Percentiles rank a stretch among this genome's conserved stretches.
phyloP scores from a whole-genome alignment of 2,329 filamentous ascomycete genomes.

The Colletotrichum filicis region DNA sequence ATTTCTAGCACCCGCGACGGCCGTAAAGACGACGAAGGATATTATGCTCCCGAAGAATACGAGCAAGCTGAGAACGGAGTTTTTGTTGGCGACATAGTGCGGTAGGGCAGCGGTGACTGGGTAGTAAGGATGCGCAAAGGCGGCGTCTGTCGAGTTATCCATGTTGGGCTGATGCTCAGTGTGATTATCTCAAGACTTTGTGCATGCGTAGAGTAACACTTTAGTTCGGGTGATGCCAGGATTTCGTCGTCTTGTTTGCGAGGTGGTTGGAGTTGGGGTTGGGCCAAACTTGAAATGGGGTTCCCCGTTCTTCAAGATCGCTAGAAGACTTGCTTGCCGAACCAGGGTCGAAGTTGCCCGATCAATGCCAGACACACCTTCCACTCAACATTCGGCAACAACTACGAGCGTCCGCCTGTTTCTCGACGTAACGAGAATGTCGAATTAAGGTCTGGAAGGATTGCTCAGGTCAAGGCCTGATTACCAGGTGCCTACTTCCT shows the following conservation, averaged over 20 bases:
- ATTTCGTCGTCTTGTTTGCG: neutral
- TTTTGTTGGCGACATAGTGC: constrained; percentile 57
- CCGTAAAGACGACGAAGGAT: constrained; percentile 46
- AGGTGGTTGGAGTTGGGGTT: neutral
- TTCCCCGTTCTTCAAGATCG: neutral
- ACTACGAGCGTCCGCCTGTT: neutral
- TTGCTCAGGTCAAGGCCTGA: neutral
- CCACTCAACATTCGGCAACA: neutral
- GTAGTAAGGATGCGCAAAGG: constrained; percentile 59
- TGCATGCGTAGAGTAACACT: neutral
- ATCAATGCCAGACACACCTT: neutral
- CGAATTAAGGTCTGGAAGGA: neutral
- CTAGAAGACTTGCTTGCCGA: neutral
- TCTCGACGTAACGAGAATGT: neutral
- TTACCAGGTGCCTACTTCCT: neutral
- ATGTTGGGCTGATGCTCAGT: neutral
- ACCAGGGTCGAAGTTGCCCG: neutral
- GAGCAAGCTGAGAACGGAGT: constrained; percentile 51
- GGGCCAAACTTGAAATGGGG: too few species aligned
- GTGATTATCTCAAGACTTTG: neutral
- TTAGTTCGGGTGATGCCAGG: neutral
- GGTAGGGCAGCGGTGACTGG: constrained; percentile 56
- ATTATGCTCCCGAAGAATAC: constrained; percentile 50
- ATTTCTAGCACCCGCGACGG: constrained; percentile 44
- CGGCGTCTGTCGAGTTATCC: neutral